A percentile compares a stretch with the other conserved stretches of the same genome.
phyloP scores from a whole-genome alignment of 2,329 filamentous ascomycete species.

The Monosporascus sp. region DNA sequence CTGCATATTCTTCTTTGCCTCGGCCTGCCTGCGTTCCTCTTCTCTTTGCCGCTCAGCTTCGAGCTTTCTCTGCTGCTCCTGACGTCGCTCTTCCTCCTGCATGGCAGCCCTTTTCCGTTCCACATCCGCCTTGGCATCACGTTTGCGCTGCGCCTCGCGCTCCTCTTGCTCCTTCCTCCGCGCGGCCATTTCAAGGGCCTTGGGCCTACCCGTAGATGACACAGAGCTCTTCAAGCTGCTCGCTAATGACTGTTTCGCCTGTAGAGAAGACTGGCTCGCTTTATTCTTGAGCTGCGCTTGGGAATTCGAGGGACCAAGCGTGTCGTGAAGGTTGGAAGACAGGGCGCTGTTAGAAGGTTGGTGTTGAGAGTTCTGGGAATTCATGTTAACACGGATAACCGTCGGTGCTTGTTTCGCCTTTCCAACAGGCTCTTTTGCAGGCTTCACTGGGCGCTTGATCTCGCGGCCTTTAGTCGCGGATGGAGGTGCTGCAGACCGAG shows the following conservation, averaged over 20 bases:
- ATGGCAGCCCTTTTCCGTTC: conserved; percentile 68
- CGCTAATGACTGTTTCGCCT: conserved; percentile 49
- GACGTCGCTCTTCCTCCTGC: conserved; percentile 60
- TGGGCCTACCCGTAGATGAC: conserved; percentile 60
- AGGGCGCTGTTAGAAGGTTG: conserved; percentile 54
- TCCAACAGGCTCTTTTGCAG: conserved; percentile 50
- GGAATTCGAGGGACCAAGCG: conserved; percentile 35
- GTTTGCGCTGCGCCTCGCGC: conserved; percentile 70
- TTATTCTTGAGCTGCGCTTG: conserved; percentile 54
- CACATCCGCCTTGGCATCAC: conserved; percentile 74
- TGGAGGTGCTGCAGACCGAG: conserved; percentile 44
- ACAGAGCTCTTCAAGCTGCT: conserved; percentile 63
- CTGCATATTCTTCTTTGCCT: conserved; percentile 62
- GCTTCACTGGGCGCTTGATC: conserved; percentile 56
- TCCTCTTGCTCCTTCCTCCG: conserved; percentile 84
- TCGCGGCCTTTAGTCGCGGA: conserved; percentile 46
- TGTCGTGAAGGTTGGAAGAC: conserved; percentile 55
- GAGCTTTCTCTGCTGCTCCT: conserved; percentile 53
- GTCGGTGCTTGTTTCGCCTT: conserved; percentile 66
- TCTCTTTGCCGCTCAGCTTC: conserved; percentile 59
- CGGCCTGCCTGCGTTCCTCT: conserved; percentile 55
- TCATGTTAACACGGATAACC: conserved; percentile 65
- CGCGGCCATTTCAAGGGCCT: conserved; percentile 69
- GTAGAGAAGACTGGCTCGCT: conserved; percentile 60
- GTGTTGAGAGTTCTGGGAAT: conserved; percentile 55